These are phyloP conservation scores for Chlamydomonas urium DNA, from an alignment of 139 green algal species.

Conservation along the genomic window DNA sequence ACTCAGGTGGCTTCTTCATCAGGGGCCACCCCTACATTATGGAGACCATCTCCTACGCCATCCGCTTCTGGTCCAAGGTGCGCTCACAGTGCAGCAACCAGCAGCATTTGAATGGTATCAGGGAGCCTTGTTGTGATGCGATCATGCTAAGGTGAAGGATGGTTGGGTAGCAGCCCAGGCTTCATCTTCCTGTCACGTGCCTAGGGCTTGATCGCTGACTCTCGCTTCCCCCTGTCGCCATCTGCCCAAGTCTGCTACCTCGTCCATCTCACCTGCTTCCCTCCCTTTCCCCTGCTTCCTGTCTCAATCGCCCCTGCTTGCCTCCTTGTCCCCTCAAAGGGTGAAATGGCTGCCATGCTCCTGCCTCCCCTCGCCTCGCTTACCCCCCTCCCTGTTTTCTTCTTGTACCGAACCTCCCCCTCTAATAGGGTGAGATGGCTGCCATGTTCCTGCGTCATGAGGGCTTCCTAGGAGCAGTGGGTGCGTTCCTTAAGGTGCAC, in stretches of 20 bases:
- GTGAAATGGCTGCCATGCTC: constrained; percentile 8
- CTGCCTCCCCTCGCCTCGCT: constrained; percentile 29
- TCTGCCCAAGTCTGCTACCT: not conserved
- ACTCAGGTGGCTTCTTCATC: constrained; percentile 99
- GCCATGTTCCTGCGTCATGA: constrained; percentile 97
- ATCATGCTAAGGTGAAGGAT: not conserved
- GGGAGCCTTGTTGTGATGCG: not conserved
- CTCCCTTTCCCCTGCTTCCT: not conserved
- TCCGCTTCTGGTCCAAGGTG: constrained; percentile 95
- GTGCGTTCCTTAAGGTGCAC: constrained; percentile 91
- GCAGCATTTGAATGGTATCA: not conserved
- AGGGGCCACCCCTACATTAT: constrained; percentile 98
- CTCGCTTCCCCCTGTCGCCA: not conserved
- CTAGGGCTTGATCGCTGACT: not conserved
- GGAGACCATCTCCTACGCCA: constrained; percentile 97
- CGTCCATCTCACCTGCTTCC: not conserved
- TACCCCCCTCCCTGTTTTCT: not conserved
- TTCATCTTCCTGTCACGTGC: not conserved
- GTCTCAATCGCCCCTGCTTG: not conserved
- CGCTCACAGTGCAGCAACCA: not conserved
- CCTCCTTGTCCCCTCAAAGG: not conserved
- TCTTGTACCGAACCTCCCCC: not conserved
- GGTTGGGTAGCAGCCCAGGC: not conserved
- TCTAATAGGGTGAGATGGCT: constrained; percentile 80
- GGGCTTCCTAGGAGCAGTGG: constrained; percentile 94